Evolutionary conservation across 2,329 filamentous ascomycete species (phyloP), one percentile per base, ranked within the genome.

Genomic region (Sporothrix humicola): DNA sequence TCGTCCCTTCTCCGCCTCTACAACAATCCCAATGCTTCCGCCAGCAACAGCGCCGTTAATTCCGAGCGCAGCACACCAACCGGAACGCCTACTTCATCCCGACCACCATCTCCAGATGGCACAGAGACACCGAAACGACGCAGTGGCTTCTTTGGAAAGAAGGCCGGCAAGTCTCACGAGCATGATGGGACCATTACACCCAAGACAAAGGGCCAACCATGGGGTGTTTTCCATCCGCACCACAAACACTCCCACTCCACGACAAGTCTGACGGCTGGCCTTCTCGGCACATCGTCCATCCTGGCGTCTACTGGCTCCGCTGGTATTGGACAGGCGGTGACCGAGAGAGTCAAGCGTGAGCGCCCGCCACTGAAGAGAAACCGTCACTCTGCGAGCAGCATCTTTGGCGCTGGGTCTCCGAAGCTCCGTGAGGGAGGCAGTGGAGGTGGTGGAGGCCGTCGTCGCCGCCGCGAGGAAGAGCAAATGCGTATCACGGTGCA

Each of bases 1-100:
- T 90, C 91, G 2, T 91, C 90, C 0, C 83, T 97, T 0, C 83
- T 96, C 69, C 93, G 91, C 80, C 85, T 94, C 10, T 91, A 93
- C 78, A 86, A 89, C 74, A 84, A 74, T 84, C 85, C 63, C 79
- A 77, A 77, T 77, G 78, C 61, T 26, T 50, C 72, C 37, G 73
- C 77, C 46, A 72, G 77, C 74, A 79, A 76, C 73, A 81, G 77
- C 76, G 77, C 77, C 52, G 81, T 79, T 15, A 81, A 79, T 72
- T 84, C 83, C 75, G 83, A 82, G 15, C 76, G 79, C 50, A 85
- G 79, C 76, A 87, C 85, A 1, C 84, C 85, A 15, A 79, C 78
- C 6, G 80, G 83, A 76, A 85, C 85, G 9, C 83, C 85, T 71
- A 79, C 80, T 50, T 74, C 81, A 68, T 85, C 85, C 8, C 84